Conservation (phyloP, 1,139 yeast genomes). For the Candida glucosophila region DNA sequence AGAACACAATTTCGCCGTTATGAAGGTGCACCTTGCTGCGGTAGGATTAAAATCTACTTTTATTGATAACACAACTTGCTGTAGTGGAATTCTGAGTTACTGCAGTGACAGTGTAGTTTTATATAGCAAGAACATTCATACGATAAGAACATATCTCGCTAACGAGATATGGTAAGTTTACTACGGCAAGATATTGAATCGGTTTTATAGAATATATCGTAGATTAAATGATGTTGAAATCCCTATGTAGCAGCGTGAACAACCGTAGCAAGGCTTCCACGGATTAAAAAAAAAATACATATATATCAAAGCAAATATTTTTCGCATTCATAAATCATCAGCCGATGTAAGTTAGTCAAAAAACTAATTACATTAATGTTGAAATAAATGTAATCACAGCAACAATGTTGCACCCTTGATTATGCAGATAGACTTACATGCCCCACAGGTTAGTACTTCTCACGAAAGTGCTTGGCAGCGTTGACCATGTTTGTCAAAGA, state of each 20-base stretch:
- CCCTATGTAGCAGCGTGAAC: constrained; percentile 36
- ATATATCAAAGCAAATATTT: constrained; percentile 11
- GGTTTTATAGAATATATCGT: constrained; percentile 6
- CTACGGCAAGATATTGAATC: no score
- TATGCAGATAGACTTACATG: constrained; percentile 9
- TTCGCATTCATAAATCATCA: constrained; percentile 13
- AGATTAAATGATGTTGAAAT: constrained; percentile 43
- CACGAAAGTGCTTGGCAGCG: constrained; percentile 96
- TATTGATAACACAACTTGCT: no score
- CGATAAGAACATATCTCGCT: no score
- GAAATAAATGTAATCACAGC: constrained; percentile 51
- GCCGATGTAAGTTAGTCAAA: no score
- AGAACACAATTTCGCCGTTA: no score
- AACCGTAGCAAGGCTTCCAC: constrained; percentile 7
- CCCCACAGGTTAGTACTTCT: constrained; percentile 21
- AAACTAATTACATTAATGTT: constrained; percentile 50
- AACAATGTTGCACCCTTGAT: no score
- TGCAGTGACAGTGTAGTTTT: no score
- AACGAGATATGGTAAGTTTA: no score
- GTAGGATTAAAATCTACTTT: no score
- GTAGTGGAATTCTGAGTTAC: no score
- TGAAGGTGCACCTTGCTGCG: no score
- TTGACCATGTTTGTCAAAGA: constrained; percentile 96
- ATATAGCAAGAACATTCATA: background rate
- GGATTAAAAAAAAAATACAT: constrained; percentile 9